Conservation (phyloP, 345 rosid species). For the Sisymbrium irio region DNA sequence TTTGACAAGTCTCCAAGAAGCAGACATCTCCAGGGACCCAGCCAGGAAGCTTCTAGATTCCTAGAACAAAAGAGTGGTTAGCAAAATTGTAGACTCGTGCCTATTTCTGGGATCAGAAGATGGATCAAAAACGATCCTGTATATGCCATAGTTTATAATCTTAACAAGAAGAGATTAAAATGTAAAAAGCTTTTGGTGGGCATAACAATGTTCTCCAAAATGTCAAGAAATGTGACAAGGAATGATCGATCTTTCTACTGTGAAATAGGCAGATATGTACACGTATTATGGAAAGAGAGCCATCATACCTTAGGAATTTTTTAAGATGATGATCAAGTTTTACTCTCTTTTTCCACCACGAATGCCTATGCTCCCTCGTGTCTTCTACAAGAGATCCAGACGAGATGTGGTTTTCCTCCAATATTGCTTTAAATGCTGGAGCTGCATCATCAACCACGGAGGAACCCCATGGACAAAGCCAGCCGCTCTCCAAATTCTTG, state of each 20-base stretch:
- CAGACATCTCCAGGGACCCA: constrained; percentile 76
- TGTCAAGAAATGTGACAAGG: constrained; percentile 1
- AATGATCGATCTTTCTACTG: constrained; percentile 8
- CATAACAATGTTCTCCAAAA: constrained; percentile 2
- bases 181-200: constrained; percentile 3
- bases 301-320: constrained; percentile 58
- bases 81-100: constrained; percentile 1
- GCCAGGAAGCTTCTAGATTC: constrained; percentile 80
- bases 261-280: not conserved
- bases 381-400: constrained; percentile 52
- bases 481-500: constrained; percentile 40
- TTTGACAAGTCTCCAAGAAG: constrained; percentile 63
- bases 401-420: constrained; percentile 70
- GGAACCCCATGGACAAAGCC: constrained; percentile 93
- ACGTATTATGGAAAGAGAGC: constrained; percentile 2
- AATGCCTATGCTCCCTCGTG: constrained; percentile 48
- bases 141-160: not conserved
- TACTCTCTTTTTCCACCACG: constrained; percentile 83
- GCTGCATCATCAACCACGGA: constrained; percentile 66
- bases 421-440: constrained; percentile 69
- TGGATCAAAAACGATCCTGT: constrained; percentile 9
- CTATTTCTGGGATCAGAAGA: not conserved
- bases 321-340: constrained; percentile 73
- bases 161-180: not conserved
- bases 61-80: constrained; percentile 39